Conservation (phyloP, 208 protist genomes). For the Acanthamoeba triangularis region DNA sequence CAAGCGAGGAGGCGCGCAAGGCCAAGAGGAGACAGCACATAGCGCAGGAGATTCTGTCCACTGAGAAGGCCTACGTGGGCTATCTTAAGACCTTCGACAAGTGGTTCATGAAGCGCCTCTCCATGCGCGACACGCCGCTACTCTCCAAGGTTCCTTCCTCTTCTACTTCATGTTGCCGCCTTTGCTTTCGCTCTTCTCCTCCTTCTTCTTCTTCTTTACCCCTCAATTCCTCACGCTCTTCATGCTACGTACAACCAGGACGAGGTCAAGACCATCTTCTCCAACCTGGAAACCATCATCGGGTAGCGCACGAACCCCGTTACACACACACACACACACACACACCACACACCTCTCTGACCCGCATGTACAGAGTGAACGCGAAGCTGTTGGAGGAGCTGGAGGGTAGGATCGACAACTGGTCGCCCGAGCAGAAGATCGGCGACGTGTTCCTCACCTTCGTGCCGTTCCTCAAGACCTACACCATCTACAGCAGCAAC, state of each 20-base stretch:
- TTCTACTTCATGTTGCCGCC: neutral
- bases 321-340: no score
- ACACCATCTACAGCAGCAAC: slow-evolving; percentile 72
- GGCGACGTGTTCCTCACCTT: slow-evolving; percentile 56
- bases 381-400: slow-evolving; percentile 35
- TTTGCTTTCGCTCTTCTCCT: neutral
- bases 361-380: slow-evolving; percentile 2
- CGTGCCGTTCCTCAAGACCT: slow-evolving; percentile 61
- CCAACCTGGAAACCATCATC: slow-evolving; percentile 60
- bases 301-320: neutral
- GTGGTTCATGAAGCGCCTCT: slow-evolving; percentile 65
- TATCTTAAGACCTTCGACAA: slow-evolving; percentile 73
- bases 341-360: neutral
- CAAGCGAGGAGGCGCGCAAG: slow-evolving; percentile 34
- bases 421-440: slow-evolving; percentile 62
- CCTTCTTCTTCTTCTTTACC: neutral
- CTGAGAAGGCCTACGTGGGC: slow-evolving; percentile 62
- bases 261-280: slow-evolving; percentile 60
- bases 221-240: neutral
- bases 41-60: slow-evolving; percentile 65
- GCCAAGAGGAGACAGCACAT: slow-evolving; percentile 42
- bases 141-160: slow-evolving; percentile 39
- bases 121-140: slow-evolving; percentile 37
- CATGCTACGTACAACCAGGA: neutral
- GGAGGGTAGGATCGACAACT: slow-evolving; percentile 56